Base-by-base conservation (phyloP, 176 grass and related monocot genomes). In the Paspalum notatum region DNA sequence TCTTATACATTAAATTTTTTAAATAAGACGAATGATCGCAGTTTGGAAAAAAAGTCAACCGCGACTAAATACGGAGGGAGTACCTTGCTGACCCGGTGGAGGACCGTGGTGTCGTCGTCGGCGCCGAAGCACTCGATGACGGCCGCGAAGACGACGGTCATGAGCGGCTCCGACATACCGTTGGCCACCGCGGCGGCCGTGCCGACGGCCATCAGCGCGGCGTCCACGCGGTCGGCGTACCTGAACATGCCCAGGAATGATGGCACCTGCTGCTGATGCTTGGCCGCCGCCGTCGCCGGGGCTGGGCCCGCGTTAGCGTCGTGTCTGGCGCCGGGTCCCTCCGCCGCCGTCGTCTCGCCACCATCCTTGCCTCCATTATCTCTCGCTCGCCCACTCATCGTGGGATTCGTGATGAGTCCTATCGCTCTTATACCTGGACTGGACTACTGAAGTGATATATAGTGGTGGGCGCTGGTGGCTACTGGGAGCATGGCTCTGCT, bases 51-150 rank as follows among this genome's bases (percentile, higher is more conserved):
- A n/a, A n/a, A n/a, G n/a, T n/a, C n/a, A n/a, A n/a, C n/a, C n/a
- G n/a, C n/a, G n/a, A n/a, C n/a, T n/a, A n/a, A n/a, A n/a, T n/a
- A n/a, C n/a, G n/a, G n/a, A n/a, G n/a, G n/a, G n/a, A n/a, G n/a
- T n/a, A n/a, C n/a, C 92, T 91, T 91, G 83, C 60, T 89, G 68
- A 91, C 80, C 22, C 89, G 85, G 59, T 47, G 61, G 76, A 94
- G 65, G 43, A 91, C 13, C 10, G 79, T 59, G 39, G 12, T n/a
- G 66, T 2, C 6, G 66, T 71, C 82, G 45, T 75, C 76, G 22
- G 58, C 53, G 38, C 92, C 92, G 47, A 91, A 94, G 51, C 79
- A 39, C 24, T 94, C 79, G 77, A 91, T 64, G 51, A 88, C 65
- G 14, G 70, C 44, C 0, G 86, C 22, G 78, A 94, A 89, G 45